Evolutionary conservation across 805 yeast species (phyloP).

Genomic region (Nakazawaea wyomingensis): DNA sequence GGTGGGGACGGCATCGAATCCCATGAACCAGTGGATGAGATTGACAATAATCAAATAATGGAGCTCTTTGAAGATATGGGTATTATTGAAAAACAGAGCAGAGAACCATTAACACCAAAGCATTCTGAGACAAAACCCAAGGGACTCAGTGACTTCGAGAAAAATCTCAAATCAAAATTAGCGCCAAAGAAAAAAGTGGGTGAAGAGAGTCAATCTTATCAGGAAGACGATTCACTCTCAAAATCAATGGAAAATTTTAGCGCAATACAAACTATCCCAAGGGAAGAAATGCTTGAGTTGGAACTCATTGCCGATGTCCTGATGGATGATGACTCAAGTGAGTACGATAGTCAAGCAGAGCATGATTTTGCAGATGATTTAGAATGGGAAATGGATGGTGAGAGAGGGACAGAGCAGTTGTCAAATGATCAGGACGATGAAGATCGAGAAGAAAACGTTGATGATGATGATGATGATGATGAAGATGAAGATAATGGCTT

Average conservation of each 20-base stretch:
- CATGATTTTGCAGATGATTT: conserved; percentile 34
- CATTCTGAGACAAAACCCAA: neutral
- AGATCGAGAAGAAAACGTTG: conserved; percentile 12
- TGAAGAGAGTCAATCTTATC: neutral
- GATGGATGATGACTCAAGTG: conserved; percentile 25
- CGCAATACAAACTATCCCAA: conserved; percentile 27
- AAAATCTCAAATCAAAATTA: conserved; percentile 7
- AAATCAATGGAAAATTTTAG: neutral
- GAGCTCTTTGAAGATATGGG: conserved; percentile 32
- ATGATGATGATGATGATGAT: conserved; percentile 19
- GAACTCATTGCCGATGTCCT: conserved; percentile 50
- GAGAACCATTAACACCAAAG: neutral
- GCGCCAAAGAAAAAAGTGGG: neutral
- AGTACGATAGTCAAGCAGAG: conserved; percentile 34
- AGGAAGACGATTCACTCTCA: neutral
- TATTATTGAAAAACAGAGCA: neutral
- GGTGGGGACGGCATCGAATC: conserved; percentile 18
- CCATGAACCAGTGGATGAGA: conserved; percentile 13
- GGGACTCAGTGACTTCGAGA: conserved; percentile 7
- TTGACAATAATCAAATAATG: conserved; percentile 26
- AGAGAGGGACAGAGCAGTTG: conserved; percentile 4
- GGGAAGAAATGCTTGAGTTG: conserved; percentile 43
- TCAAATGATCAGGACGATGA: neutral
- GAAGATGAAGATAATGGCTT: conserved; percentile 14
- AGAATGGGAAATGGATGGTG: conserved; percentile 27